A percentile compares a stretch with the other conserved stretches of the same genome.
These are phyloP conservation scores for Aspergillus hancockii DNA, from an alignment of 495 filamentous ascomycete genomes.

Conservation along the genomic window DNA sequence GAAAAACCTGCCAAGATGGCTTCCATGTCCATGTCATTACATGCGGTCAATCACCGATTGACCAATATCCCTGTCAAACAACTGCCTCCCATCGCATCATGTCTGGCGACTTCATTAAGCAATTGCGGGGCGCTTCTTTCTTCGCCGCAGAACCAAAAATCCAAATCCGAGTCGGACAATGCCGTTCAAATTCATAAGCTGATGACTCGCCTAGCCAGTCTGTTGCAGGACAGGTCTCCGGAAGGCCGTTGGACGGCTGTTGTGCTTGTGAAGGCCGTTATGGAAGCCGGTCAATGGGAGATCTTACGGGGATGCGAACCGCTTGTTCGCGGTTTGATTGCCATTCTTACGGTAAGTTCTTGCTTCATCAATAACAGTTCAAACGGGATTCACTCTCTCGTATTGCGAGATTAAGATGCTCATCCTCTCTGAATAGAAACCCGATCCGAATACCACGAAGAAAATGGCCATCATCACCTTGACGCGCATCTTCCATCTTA, in stretches of 20 bases:
- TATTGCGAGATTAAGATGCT: background rate
- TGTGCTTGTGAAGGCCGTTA: conserved; percentile 72
- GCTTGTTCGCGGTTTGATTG: conserved; percentile 73
- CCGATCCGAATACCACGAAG: conserved; percentile 69
- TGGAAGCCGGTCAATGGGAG: conserved; percentile 82
- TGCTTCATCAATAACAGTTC: conserved; percentile 1
- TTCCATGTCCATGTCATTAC: conserved; percentile 40
- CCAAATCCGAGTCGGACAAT: conserved; percentile 60
- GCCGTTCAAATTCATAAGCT: conserved; percentile 71
- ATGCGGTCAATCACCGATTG: conserved; percentile 67
- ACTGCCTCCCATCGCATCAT: conserved; percentile 62
- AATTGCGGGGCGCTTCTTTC: conserved; percentile 62
- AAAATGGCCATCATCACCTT: conserved; percentile 72
- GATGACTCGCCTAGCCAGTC: conserved; percentile 71
- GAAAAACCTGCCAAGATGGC: conserved; percentile 14
- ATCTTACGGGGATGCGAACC: conserved; percentile 65
- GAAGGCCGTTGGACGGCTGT: conserved; percentile 77
- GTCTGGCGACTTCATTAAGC: conserved; percentile 59
- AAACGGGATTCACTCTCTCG: background rate
- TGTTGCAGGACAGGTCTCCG: conserved; percentile 69
- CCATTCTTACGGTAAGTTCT: conserved; percentile 61
- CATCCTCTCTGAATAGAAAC: conserved; percentile 53
- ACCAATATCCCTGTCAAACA: conserved; percentile 62
- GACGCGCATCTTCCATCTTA: conserved; percentile 77
- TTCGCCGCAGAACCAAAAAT: conserved; percentile 43